phyloP scores from a whole-genome alignment of 2,329 filamentous ascomycete species.

The Colletotrichum sojae region DNA sequence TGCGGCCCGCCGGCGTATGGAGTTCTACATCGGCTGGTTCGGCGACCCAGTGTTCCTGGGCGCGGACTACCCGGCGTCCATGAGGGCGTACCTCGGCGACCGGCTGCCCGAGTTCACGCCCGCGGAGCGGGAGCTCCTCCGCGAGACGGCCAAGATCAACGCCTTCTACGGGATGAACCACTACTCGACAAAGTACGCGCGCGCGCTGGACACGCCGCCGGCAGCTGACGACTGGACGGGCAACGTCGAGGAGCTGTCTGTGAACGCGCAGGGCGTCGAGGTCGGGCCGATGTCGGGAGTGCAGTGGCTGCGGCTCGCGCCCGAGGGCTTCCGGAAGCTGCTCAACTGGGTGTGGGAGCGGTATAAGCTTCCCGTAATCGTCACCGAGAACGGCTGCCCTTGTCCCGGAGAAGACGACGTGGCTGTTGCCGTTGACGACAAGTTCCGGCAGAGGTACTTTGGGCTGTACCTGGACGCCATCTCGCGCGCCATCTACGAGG shows the following conservation, averaged over 20 bases:
- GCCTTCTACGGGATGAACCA: constrained; percentile 59
- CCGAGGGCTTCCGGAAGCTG: constrained; percentile 48
- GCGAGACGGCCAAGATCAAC: constrained; percentile 43
- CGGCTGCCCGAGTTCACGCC: constrained; percentile 50
- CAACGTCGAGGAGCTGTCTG: constrained; percentile 43
- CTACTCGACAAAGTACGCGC: constrained; percentile 55
- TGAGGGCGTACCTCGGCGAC: constrained; percentile 48
- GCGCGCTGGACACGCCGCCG: constrained; percentile 45
- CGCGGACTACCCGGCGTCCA: constrained; percentile 42
- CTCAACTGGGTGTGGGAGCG: constrained; percentile 45
- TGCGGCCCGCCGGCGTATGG: constrained; percentile 52
- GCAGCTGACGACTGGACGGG: constrained; percentile 46
- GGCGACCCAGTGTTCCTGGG: constrained; percentile 54
- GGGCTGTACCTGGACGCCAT: constrained; percentile 45
- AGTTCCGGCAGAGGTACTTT: constrained; percentile 44
- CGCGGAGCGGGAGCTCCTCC: constrained; percentile 46
- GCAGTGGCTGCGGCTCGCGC: constrained; percentile 41
- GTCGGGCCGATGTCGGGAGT: constrained; percentile 37
- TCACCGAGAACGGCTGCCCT: constrained; percentile 51
- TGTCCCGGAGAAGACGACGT: constrained; percentile 46
- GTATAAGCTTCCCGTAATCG: constrained; percentile 48
- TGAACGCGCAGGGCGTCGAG: constrained; percentile 47
- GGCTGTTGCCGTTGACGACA: constrained; percentile 34
- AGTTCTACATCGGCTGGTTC: constrained; percentile 58
- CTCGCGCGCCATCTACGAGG: constrained; percentile 46